Conservation (phyloP, 768 basidiomycete genomes). For the Psilocybe sp. region DNA sequence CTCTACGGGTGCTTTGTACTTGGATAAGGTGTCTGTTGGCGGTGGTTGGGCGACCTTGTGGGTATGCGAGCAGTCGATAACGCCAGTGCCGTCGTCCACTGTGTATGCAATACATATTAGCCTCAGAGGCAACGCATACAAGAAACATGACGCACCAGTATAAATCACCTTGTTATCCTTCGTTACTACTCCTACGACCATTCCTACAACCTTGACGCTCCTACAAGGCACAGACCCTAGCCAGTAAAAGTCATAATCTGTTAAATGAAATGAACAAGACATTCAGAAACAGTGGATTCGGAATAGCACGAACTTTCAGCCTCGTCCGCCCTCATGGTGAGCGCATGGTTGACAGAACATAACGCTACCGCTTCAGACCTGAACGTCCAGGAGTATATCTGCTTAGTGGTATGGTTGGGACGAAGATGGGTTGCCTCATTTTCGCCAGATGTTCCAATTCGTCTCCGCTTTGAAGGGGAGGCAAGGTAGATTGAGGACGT, state of each 20-base stretch:
- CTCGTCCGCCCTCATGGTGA: conserved; percentile 38
- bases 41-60: conserved; percentile 24
- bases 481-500: conserved; percentile 8
- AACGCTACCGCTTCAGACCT: conserved; percentile 51
- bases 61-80: conserved; percentile 63
- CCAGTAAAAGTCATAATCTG: conserved; percentile 67
- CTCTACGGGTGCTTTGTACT: conserved; percentile 7
- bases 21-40: conserved; percentile 3
- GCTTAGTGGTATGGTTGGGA: conserved; percentile 14
- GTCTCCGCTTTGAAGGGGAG: conserved; percentile 20
- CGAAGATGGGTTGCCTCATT: background rate
- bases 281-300: background rate
- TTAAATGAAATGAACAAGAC: background rate
- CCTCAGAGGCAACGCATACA: background rate
- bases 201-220: conserved; percentile 55
- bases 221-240: conserved; percentile 71
- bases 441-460: conserved; percentile 1
- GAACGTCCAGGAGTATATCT: conserved; percentile 55
- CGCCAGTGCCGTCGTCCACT: conserved; percentile 80
- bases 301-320: conserved; percentile 25
- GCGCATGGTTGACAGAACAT: conserved; percentile 54
- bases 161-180: conserved; percentile 63
- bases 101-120: background rate
- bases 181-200: conserved; percentile 59
- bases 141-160: conserved; percentile 37